These are phyloP conservation scores for Diversispora eburnea DNA, from an alignment of 192 early-diverging fungal genomes.

Conservation along the genomic window DNA sequence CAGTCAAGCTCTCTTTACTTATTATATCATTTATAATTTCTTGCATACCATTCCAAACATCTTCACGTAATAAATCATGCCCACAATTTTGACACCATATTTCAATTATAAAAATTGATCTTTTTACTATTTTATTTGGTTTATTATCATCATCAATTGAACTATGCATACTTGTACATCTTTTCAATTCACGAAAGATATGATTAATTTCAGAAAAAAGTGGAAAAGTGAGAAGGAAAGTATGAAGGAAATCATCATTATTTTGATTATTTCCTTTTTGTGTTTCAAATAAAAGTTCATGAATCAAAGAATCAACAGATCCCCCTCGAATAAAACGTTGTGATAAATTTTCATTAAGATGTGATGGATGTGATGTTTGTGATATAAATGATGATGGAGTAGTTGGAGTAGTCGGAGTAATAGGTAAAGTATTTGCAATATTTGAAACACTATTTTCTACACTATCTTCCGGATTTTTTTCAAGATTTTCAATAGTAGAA, in stretches of 20 bases:
- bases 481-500: not conserved
- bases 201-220: constrained; percentile 36
- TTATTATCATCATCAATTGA: constrained; percentile 27
- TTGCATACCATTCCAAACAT: constrained; percentile 31
- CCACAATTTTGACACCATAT: constrained; percentile 36
- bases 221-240: constrained; percentile 42
- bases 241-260: constrained; percentile 32
- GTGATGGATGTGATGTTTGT: not conserved
- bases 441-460: not conserved
- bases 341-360: not conserved
- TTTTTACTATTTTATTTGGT: not conserved
- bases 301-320: constrained; percentile 48
- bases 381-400: not conserved
- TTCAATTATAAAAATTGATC: constrained; percentile 17
- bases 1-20: not conserved
- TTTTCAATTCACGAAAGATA: constrained; percentile 26
- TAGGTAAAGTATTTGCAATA: not conserved
- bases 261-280: constrained; percentile 15
- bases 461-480: not conserved
- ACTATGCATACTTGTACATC: constrained; percentile 9
- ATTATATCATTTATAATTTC: constrained; percentile 29
- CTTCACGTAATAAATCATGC: constrained; percentile 37
- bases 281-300: constrained; percentile 59
- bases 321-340: constrained; percentile 37
- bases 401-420: not conserved